Base-by-base conservation (phyloP, 73 alveolate genomes). In the Paramecium pentaurelia region DNA sequence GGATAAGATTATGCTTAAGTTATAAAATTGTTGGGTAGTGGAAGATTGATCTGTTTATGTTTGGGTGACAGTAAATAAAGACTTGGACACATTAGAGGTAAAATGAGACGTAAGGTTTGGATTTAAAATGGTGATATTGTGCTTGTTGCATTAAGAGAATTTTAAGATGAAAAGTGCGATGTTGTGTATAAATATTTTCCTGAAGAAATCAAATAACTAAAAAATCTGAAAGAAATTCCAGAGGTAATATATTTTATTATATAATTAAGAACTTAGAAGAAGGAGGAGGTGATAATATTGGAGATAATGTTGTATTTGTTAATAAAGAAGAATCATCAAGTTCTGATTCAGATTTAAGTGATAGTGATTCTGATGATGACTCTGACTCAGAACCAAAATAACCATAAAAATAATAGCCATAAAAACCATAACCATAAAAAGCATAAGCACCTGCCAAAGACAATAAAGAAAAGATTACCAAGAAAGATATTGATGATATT, bases 1-100 rank as follows among this genome's bases (percentile, higher is more conserved):
- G 99, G 99, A 49, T 97, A 97, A 85, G 99, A 97, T 80, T 98
- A 98, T 86, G 99, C 98, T 30, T 97, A 97, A 93, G 99, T 97
- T 8, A 64, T 64, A 28, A 89, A 94, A 80, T 51, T 93, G 95
- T 93, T 96, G 89, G 99, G 99, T 60, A 98, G 96, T 93, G 99
- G 99, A 18, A 97, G 99, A 64, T 93, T 98, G 44, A 98, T 97
- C 84, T 97, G 98, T 60, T 86, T 88, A 71, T 98, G 99, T 86
- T 94, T 96, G 84, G 94, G 88, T 40, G 99, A 97, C 70, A 99
- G 99, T 8, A 93, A 93, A 93, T 96, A 97, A 71, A 97, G 99
- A 77, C 92, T 96, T 73, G 98, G 99, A 88, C 98, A 96, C 36
- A 95, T 98, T 58, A 88, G 99, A 93, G 99, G 99, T 6, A 97